A percentile compares a stretch with the other conserved stretches of the same genome.
These are phyloP conservation scores for Zygoascus ofunaensis DNA, from an alignment of 805 yeast species.

Conservation along the genomic window DNA sequence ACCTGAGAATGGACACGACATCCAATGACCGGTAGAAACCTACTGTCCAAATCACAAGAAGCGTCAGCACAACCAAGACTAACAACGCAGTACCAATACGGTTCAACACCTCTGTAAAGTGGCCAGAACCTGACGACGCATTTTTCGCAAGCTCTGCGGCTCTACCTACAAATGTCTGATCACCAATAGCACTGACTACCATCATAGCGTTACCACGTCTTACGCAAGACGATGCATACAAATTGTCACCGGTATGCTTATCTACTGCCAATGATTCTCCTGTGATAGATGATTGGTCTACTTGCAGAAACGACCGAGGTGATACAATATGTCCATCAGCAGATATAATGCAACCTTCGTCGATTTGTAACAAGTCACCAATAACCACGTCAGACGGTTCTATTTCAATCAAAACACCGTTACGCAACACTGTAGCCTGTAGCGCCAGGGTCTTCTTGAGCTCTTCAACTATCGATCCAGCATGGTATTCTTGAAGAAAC, in stretches of 20 bases:
- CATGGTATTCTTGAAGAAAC: slow-evolving; percentile 95
- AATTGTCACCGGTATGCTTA: slow-evolving; percentile 77
- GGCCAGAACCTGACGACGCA: slow-evolving; percentile 90
- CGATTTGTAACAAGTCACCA: slow-evolving; percentile 87
- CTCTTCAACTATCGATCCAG: slow-evolving; percentile 96
- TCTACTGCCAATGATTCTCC: slow-evolving; percentile 97
- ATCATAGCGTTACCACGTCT: slow-evolving; percentile 93
- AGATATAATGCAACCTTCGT: slow-evolving; percentile 88
- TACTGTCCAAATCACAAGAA: slow-evolving; percentile 85
- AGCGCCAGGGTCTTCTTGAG: slow-evolving; percentile 91
- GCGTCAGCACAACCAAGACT: slow-evolving; percentile 79
- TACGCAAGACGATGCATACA: slow-evolving; percentile 88
- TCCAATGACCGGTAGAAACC: slow-evolving; percentile 86
- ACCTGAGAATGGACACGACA: slow-evolving; percentile 82
- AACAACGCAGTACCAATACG: slow-evolving; percentile 92
- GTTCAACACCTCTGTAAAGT: slow-evolving; percentile 93
- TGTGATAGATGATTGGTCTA: slow-evolving; percentile 94
- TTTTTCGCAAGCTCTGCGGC: slow-evolving; percentile 95
- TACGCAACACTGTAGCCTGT: slow-evolving; percentile 77
- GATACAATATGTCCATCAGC: slow-evolving; percentile 87
- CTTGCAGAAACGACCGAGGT: slow-evolving; percentile 78
- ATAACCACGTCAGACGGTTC: slow-evolving; percentile 84
- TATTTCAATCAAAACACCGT: slow-evolving; percentile 67
- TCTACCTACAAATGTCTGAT: slow-evolving; percentile 91
- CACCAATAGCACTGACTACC: slow-evolving; percentile 94